These are phyloP conservation scores for Petunia hybrid DNA, from an alignment of 305 asterid species.

Conservation along the genomic window DNA sequence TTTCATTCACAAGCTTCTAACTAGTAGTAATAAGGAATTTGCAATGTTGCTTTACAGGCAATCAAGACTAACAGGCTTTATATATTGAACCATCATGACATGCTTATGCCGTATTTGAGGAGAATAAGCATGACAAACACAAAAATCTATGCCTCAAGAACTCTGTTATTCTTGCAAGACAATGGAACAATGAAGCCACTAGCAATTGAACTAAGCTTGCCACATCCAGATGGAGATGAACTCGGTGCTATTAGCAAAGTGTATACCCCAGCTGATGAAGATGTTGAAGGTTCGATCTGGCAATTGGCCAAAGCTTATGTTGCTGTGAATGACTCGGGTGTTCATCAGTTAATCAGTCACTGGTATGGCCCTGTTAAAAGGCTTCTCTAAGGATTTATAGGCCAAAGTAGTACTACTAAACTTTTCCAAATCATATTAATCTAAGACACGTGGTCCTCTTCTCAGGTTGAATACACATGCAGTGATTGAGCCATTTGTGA, in stretches of 20 bases:
- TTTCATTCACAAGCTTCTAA: too few relatives aligned
- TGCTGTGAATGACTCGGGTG: constrained; percentile 56
- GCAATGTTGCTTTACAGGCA: constrained; percentile 33
- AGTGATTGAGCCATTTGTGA: constrained; percentile 33
- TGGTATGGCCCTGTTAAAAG: constrained; percentile 47
- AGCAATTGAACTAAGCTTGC: constrained; percentile 40
- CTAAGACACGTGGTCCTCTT: constrained; percentile 65
- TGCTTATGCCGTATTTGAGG: constrained; percentile 43
- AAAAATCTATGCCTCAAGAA: constrained; percentile 39
- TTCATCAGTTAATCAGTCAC: constrained; percentile 75
- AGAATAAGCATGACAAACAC: constrained; percentile 35
- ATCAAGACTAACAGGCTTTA: constrained; percentile 38
- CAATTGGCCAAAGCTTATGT: too few relatives aligned
- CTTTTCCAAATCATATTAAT: constrained; percentile 73
- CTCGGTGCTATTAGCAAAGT: constrained; percentile 52
- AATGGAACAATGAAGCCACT: constrained; percentile 35
- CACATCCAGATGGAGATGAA: constrained; percentile 35
- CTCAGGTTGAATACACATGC: constrained; percentile 45
- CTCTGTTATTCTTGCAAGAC: constrained; percentile 32
- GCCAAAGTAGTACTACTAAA: too few relatives aligned
- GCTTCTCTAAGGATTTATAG: too few relatives aligned
- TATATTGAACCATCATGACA: constrained; percentile 46
- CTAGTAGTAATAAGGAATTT: not conserved
- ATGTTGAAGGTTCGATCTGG: not conserved
- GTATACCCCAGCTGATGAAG: constrained; percentile 63